Base-by-base conservation (phyloP, 495 filamentous ascomycete species). In the Hypoxylon fragiforme region DNA sequence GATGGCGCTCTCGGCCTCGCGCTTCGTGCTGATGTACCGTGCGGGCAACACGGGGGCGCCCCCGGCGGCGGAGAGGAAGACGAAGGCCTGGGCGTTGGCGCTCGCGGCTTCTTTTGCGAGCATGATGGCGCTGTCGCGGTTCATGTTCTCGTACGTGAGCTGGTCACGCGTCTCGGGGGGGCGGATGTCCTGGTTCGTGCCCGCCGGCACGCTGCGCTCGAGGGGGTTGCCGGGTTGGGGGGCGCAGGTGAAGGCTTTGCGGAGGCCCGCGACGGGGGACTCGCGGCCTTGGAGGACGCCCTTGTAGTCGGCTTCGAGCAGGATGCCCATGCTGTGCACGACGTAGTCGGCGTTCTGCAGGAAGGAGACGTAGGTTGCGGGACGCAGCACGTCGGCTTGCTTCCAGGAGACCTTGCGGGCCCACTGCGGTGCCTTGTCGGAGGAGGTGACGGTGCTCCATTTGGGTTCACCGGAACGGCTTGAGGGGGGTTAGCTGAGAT, bases 241-340 rank as follows among this genome's bases (percentile, higher is more conserved):
- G 0, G 58, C 40, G 8, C 63, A 51, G 48, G 84, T 80, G 60
- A 97, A 97, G 31, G 89, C 91, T 42, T 84, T 83, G 46, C 80
- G 78, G 3, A 98, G 71, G 0, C 91, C 91, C 1, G 83, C 69
- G 44, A 92, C 65, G 3, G 89, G 81, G 0, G 87, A 88, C 61
- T 94, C 91, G 39, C 79, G 81, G 13, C 94, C 95, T 44, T 80
- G 83, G 31, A 98, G 67, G 3, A 96, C 90, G 51, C 87, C 88
- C 73, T 98, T 97, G 78, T 98, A 98, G 71, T 98, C 94, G 6
- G 92, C 92, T 73, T 98, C 94, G 9, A 98, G 80, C n/a, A 98
- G 77, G 44, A 98, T 97, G 5, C 94, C 94, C 85, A 96, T 89
- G 54, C 77, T 87, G 73, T 98, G 94, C 15, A 98, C 86, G 11